Conservation (phyloP, 306 rosid species). For the Begonia peltatifolia region DNA sequence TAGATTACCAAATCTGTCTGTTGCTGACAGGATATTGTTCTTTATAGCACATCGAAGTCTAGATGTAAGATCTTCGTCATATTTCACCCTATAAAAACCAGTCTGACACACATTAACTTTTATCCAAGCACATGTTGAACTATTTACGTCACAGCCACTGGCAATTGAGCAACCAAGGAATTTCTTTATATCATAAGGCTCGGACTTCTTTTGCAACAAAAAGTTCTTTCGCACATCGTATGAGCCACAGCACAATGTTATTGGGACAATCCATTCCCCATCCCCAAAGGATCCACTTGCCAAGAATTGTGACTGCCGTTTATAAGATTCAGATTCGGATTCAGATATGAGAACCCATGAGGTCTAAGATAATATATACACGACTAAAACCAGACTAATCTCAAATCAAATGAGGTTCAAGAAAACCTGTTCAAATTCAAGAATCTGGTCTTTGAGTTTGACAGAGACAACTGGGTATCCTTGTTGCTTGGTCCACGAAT, state of each 20-base stretch:
- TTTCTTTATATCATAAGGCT: constrained; percentile 40
- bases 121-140: constrained; percentile 36
- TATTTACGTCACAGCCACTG: constrained; percentile 11
- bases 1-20: constrained; percentile 72
- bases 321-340: constrained; percentile 7
- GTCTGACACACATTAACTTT: constrained; percentile 87
- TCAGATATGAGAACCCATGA: constrained; percentile 1
- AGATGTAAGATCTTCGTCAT: constrained; percentile 60
- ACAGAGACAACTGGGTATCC: constrained; percentile 87
- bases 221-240: constrained; percentile 54
- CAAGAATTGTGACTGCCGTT: constrained; percentile 68
- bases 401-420: constrained; percentile 3
- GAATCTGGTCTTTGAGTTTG: constrained; percentile 36
- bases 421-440: constrained; percentile 79
- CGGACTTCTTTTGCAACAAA: constrained; percentile 47
- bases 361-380: constrained; percentile 1
- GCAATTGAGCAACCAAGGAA: constrained; percentile 20
- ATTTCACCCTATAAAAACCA: constrained; percentile 93
- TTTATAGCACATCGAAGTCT: constrained; percentile 64
- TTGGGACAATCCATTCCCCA: constrained; percentile 81
- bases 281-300: constrained; percentile 66
- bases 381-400: constrained; percentile 1
- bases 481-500: constrained; percentile 86
- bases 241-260: constrained; percentile 61
- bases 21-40: constrained; percentile 47